Evolutionary conservation across 2,329 filamentous ascomycete species (phyloP).

Genomic region (Aspergillus sp.): DNA sequence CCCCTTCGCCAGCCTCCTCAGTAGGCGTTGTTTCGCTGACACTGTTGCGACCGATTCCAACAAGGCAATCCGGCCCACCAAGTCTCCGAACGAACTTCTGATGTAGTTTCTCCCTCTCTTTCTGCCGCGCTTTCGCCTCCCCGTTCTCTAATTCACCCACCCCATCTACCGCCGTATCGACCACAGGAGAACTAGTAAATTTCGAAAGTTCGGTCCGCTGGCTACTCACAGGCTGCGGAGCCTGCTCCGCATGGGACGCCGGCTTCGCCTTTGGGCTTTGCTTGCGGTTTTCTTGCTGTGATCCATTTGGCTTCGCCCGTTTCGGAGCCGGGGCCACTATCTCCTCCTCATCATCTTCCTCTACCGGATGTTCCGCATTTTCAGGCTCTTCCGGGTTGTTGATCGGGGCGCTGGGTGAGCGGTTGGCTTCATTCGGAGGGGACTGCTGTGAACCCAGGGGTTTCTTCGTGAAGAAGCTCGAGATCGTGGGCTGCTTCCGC

Average conservation of each 20-base stretch:
- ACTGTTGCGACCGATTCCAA: slow-evolving; percentile 60
- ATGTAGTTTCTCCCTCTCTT: slow-evolving; percentile 71
- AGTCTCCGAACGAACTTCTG: slow-evolving; percentile 86
- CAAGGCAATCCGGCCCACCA: slow-evolving; percentile 78
- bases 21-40: slow-evolving; percentile 55
- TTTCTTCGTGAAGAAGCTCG: slow-evolving; percentile 76
- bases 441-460: slow-evolving; percentile 24
- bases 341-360: slow-evolving; percentile 41
- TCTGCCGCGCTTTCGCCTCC: slow-evolving; percentile 54
- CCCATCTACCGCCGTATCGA: slow-evolving; percentile 34
- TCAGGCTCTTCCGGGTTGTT: slow-evolving; percentile 3
- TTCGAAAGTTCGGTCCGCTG: slow-evolving; percentile 59
- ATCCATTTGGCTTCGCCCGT: slow-evolving; percentile 34
- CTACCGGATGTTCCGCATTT: slow-evolving; percentile 7
- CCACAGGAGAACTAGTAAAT: slow-evolving; percentile 54
- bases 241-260: slow-evolving; percentile 6
- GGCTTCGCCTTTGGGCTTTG: slow-evolving; percentile 4
- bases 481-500: slow-evolving; percentile 68
- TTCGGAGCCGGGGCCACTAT: slow-evolving; percentile 43
- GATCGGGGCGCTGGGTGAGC: not conserved
- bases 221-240: slow-evolving; percentile 38
- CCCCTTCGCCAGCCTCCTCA: slow-evolving; percentile 60
- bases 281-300: slow-evolving; percentile 8
- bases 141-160: slow-evolving; percentile 37
- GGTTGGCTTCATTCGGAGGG: slow-evolving; percentile 11